Percentiles rank a stretch among this genome's conserved stretches.
phyloP scores from a whole-genome alignment of 495 filamentous ascomycete genomes.

The Elasticomyces elasticus region DNA sequence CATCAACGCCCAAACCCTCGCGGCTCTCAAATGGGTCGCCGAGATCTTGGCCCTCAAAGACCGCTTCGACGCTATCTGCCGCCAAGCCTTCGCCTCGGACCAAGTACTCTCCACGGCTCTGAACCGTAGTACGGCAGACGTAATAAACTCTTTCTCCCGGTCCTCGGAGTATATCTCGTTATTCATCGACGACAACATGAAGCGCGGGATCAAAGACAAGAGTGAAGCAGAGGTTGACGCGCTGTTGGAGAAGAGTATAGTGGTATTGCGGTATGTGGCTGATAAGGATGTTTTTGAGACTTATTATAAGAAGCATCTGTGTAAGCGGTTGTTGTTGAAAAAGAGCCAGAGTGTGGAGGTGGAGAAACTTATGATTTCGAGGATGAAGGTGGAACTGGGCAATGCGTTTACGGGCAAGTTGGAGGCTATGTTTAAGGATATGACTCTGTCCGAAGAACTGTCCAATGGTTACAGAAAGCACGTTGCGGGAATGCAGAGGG shows the following conservation, averaged over 20 bases:
- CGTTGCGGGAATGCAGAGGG: conserved; percentile 51
- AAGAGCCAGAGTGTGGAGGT: conserved; percentile 80
- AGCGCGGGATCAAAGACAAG: conserved; percentile 86
- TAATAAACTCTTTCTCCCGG: conserved; percentile 77
- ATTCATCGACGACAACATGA: conserved; percentile 94
- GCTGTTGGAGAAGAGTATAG: conserved; percentile 83
- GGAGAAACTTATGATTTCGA: conserved; percentile 89
- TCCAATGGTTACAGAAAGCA: conserved; percentile 62
- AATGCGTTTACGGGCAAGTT: conserved; percentile 87
- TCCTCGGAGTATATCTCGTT: conserved; percentile 88
- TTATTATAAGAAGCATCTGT: conserved; percentile 97
- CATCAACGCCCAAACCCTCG: conserved; percentile 56
- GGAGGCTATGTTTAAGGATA: conserved; percentile 98
- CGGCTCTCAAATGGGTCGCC: conserved; percentile 92
- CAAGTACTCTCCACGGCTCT: conserved; percentile 69
- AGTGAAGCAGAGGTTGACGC: conserved; percentile 80
- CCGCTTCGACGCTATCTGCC: conserved; percentile 77
- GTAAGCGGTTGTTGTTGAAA: conserved; percentile 70
- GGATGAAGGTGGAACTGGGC: conserved; percentile 92
- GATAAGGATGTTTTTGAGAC: conserved; percentile 95
- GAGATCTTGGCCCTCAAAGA: conserved; percentile 79
- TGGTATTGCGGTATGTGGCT: conserved; percentile 69
- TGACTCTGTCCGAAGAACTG: conserved; percentile 82
- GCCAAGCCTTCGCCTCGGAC: conserved; percentile 59
- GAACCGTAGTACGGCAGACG: conserved; percentile 73